Base-by-base conservation (phyloP, 345 rosid species). In the Camelina hispida region DNA sequence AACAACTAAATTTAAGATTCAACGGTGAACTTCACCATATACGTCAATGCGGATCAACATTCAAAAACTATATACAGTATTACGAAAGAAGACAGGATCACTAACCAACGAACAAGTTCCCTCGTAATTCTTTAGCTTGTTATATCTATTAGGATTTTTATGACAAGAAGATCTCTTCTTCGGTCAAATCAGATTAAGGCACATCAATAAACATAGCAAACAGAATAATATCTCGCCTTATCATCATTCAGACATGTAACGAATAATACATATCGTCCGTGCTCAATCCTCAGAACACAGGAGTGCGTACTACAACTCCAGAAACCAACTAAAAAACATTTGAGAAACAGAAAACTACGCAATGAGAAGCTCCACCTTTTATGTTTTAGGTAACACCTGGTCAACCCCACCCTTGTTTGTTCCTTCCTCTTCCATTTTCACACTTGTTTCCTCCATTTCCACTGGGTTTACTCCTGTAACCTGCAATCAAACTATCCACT, bases 381-480 rank as follows among this genome's bases (percentile, higher is more conserved):
- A 86, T 46, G 84, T 34, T 78, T 89, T 85, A n/a, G 86, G 77
- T 59, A 79, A 83, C 57, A 68, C 62, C 77, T 81, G 91, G 62
- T 91, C 91, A 1, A 83, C 67, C 46, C 62, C 73, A 23, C 83
- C 73, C 83, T 85, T 89, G 80, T 63, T 81, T 65, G 68, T 43
- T 63, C 78, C 86, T 68, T 89, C 98, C 54, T 83, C 89, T 68
- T 89, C 97, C 59, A 81, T 77, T 80, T 89, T 91, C 77, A 87
- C 78, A 69, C 73, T 74, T 68, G 87, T 74, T 59, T 87, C 98
- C 74, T 88, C 96, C 42, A 86, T 78, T 59, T 83, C 79, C 90
- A 88, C 83, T 62, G 91, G 71, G 70, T 74, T 81, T 28, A 63
- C 57, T 63, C 85, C 91, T 43, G 65, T 34, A 56, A 72, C 84